These are phyloP conservation scores for Xenoacremonium recifei DNA, from an alignment of 2,329 filamentous ascomycete species.

Conservation along the genomic window DNA sequence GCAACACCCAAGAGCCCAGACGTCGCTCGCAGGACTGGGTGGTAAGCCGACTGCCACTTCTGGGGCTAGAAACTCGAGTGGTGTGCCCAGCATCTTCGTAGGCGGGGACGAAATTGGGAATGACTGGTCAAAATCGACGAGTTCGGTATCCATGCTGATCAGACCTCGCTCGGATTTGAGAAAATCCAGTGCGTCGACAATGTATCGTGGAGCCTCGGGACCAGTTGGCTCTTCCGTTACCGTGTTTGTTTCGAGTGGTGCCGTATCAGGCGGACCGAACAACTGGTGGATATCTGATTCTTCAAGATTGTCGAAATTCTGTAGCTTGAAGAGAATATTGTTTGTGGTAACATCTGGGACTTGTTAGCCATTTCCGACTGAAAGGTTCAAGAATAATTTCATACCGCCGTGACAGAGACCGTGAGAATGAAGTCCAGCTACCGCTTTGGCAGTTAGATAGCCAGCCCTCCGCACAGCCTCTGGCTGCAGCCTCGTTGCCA, in stretches of 20 bases:
- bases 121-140: constrained; percentile 20
- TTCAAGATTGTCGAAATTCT: constrained; percentile 2
- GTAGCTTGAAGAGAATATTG: constrained; percentile 16
- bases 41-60: constrained; percentile 17
- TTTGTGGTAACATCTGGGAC: constrained; percentile 16
- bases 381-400: constrained; percentile 1
- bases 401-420: constrained; percentile 25
- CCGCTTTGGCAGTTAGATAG: constrained; percentile 14
- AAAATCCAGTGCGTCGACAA: constrained; percentile 19
- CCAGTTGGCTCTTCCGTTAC: constrained; percentile 13
- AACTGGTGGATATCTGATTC: constrained; percentile 10
- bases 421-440: constrained; percentile 17
- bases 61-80: constrained; percentile 20
- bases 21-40: background rate
- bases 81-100: constrained; percentile 15
- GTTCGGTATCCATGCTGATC: constrained; percentile 12
- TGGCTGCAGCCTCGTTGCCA: constrained; percentile 14
- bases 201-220: constrained; percentile 20
- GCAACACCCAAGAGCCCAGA: background rate
- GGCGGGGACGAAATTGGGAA: constrained; percentile 18
- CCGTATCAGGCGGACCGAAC: constrained; percentile 13
- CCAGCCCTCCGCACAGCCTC: constrained; percentile 7
- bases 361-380: background rate
- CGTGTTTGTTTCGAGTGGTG: constrained; percentile 11
- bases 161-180: constrained; percentile 11